phyloP scores from a whole-genome alignment of 805 yeast genomes.

The Wickerhamomyces hampshirensis region DNA sequence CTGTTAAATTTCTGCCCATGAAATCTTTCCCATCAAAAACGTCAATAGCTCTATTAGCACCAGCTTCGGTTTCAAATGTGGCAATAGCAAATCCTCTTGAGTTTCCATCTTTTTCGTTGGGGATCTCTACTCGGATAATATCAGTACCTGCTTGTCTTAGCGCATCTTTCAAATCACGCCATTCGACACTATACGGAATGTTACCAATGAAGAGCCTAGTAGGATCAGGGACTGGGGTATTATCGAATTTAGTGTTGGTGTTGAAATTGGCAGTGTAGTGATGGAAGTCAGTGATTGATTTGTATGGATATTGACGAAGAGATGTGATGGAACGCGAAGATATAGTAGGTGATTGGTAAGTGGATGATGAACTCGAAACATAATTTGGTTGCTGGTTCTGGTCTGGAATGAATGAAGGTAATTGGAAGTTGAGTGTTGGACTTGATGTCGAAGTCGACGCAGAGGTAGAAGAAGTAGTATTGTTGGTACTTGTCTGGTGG shows the following conservation, averaged over 20 bases:
- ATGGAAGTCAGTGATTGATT: conserved; percentile 18
- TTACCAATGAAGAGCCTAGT: conserved; percentile 50
- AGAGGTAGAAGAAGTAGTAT: neutral
- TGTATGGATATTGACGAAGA: conserved; percentile 22
- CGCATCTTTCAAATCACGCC: conserved; percentile 35
- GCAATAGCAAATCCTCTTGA: conserved; percentile 64
- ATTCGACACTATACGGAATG: conserved; percentile 43
- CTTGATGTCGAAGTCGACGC: neutral
- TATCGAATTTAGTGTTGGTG: no score
- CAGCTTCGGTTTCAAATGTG: conserved; percentile 39
- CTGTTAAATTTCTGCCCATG: conserved; percentile 57
- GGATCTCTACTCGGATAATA: conserved; percentile 32
- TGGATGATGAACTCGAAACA: neutral
- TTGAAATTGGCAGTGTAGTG: no score
- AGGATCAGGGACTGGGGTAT: conserved; percentile 25
- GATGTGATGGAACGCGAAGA: conserved; percentile 16
- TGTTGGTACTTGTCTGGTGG: no score
- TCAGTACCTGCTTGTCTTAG: conserved; percentile 23
- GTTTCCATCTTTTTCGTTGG: conserved; percentile 32
- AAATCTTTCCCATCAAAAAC: conserved; percentile 48
- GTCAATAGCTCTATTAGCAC: conserved; percentile 45
- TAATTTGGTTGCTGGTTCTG: neutral
- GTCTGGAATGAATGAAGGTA: neutral
- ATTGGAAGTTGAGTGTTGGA: neutral
- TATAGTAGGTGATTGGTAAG: conserved; percentile 11